Percentiles rank a stretch among this genome's conserved stretches.
Conservation (phyloP, 2,329 filamentous ascomycete genomes). For the Zymoseptoria crescenta region DNA sequence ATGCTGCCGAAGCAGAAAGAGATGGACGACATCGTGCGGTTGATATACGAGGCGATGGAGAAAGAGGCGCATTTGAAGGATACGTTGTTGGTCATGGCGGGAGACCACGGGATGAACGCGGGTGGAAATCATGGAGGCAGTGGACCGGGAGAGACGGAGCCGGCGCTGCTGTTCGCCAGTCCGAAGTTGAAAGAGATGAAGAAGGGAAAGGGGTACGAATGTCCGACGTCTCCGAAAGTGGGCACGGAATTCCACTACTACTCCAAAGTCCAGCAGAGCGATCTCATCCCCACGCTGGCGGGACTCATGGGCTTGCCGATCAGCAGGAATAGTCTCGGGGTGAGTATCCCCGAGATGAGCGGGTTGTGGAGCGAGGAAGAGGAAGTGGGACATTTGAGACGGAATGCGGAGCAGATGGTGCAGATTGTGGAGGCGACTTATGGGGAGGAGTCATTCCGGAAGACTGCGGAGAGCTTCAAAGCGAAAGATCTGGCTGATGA, state of each 20-base stretch:
- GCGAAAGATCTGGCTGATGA: conserved; percentile 1
- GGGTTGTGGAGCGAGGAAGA: conserved; percentile 55
- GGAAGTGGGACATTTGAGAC: conserved; percentile 57
- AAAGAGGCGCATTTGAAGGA: conserved; percentile 61
- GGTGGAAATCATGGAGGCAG: conserved; percentile 95
- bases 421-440: conserved; percentile 70
- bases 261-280: conserved; percentile 79
- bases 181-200: conserved; percentile 20
- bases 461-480: conserved; percentile 1
- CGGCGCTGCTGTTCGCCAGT: conserved; percentile 68
- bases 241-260: conserved; percentile 72
- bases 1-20: conserved; percentile 91
- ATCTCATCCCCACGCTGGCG: conserved; percentile 82
- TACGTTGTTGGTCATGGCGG: conserved; percentile 76
- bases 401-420: conserved; percentile 75
- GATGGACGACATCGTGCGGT: conserved; percentile 76
- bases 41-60: conserved; percentile 70
- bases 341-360: conserved; percentile 73
- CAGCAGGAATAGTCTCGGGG: conserved; percentile 81
- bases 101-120: conserved; percentile 99
- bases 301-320: conserved; percentile 81
- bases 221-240: conserved; percentile 52
- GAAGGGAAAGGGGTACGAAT: conserved; percentile 16
- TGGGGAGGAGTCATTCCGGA: conserved; percentile 24
- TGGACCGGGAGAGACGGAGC: conserved; percentile 85